A percentile compares a stretch with the other conserved stretches of the same genome.
Evolutionary conservation across 1,139 yeast genomes (phyloP).

Genomic region (Pichia terricola): DNA sequence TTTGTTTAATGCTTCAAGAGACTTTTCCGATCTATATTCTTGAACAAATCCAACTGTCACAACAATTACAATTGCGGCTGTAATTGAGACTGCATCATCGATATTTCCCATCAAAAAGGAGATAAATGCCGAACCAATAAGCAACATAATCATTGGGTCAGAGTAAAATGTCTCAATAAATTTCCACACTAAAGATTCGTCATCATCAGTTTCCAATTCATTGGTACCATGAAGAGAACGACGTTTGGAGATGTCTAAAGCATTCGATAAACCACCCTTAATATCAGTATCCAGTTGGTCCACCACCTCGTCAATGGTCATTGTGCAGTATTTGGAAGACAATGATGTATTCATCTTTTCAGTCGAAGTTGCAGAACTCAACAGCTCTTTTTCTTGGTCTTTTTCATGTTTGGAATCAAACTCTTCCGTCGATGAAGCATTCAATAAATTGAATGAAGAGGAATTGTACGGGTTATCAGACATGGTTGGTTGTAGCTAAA

Average conservation of each 20-base stretch:
- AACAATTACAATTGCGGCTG: conserved; percentile 80
- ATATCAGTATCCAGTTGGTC: conserved; percentile 52
- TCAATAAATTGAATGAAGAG: background rate
- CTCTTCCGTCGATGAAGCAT: conserved; percentile 7
- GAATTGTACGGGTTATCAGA: conserved; percentile 16
- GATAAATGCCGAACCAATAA: conserved; percentile 80
- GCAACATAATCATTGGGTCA: conserved; percentile 77
- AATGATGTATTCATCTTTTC: conserved; percentile 21
- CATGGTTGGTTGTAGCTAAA: conserved; percentile 8
- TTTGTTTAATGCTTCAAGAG: conserved; percentile 81
- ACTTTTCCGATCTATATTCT: conserved; percentile 89
- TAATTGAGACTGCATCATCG: conserved; percentile 86
- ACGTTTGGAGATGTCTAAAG: conserved; percentile 62
- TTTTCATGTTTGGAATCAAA: conserved; percentile 3
- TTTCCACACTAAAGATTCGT: conserved; percentile 59
- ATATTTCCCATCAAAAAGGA: conserved; percentile 86
- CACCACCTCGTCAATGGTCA: conserved; percentile 53
- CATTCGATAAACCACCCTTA: conserved; percentile 48
- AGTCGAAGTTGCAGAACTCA: conserved; percentile 11
- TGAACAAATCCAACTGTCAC: conserved; percentile 95
- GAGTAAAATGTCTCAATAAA: conserved; percentile 74
- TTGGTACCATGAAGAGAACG: conserved; percentile 69
- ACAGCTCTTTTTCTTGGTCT: conserved; percentile 13
- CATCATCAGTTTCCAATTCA: conserved; percentile 65
- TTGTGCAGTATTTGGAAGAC: conserved; percentile 46